Conservation (phyloP, 1,139 yeast species). For the Hyphopichia wangnamkhiaoensis region DNA sequence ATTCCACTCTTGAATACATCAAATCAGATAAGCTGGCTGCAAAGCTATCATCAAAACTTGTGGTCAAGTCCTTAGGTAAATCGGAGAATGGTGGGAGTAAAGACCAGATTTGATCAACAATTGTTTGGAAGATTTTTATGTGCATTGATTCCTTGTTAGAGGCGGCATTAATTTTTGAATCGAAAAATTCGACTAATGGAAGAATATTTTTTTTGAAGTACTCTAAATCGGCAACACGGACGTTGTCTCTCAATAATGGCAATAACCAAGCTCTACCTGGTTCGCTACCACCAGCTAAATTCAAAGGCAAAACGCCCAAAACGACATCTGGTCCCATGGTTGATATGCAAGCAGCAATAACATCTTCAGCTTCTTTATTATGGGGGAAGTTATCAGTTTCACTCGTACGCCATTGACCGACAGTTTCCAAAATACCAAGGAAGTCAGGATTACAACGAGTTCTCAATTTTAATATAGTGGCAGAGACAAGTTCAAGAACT, state of each 20-base stretch:
- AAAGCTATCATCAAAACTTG: slow-evolving; percentile 69
- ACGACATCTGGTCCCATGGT: slow-evolving; percentile 87
- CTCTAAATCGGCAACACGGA: slow-evolving; percentile 66
- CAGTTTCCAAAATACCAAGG: slow-evolving; percentile 61
- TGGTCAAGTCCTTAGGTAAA: slow-evolving; percentile 71
- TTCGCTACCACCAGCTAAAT: slow-evolving; percentile 47
- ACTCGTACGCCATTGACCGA: slow-evolving; percentile 85
- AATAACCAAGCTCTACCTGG: slow-evolving; percentile 94
- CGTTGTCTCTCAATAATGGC: slow-evolving; percentile 89
- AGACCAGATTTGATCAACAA: slow-evolving; percentile 91
- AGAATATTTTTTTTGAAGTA: slow-evolving; percentile 64
- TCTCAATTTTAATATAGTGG: slow-evolving; percentile 64
- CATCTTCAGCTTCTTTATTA: slow-evolving; percentile 76
- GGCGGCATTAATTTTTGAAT: slow-evolving; percentile 43
- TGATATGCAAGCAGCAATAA: slow-evolving; percentile 75
- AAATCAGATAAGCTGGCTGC: slow-evolving; percentile 76
- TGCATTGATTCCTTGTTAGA: slow-evolving; percentile 59
- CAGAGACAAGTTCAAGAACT: slow-evolving; percentile 68
- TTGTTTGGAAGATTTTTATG: slow-evolving; percentile 74
- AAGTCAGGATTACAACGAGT: slow-evolving; percentile 73
- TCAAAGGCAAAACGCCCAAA: slow-evolving; percentile 72
- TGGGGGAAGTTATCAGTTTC: slow-evolving; percentile 71
- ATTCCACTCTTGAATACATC: slow-evolving; percentile 71
- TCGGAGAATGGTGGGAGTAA: slow-evolving; percentile 87
- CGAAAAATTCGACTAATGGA: slow-evolving; percentile 68